Evolutionary conservation across 2,329 filamentous ascomycete genomes (phyloP), one percentile per base, ranked within the genome.

Genomic region (Fusarium equiseti): DNA sequence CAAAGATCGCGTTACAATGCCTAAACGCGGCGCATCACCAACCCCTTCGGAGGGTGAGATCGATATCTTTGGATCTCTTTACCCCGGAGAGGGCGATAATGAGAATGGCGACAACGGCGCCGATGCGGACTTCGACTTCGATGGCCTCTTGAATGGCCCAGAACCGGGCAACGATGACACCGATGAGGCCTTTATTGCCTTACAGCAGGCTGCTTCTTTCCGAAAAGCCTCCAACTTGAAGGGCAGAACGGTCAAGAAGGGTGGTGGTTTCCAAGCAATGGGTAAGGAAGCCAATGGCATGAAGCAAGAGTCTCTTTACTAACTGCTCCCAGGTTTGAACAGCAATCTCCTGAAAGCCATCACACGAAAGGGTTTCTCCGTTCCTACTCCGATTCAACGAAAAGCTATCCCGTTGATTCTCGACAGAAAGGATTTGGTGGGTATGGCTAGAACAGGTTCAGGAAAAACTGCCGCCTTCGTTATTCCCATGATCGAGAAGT

Each of bases 381-480:
- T 98, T 5, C 97, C 97, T 6, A 99, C 96, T 0, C 96, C 96
- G 0, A 99, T 99, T 80, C 96, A 99, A 83, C 90, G 96, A 73
- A 98, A 98, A 82, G 93, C 96, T 3, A 97, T 99, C 50, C 97
- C 96, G 6, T 85, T 98, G 59, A 90, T 99, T 59, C 85, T 98
- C 74, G 92, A 97, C 67, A 89, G 92, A 57, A 93, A 94, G 81
- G 96, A 99, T 86, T 93, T 98, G n/a, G 95, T 99, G 26, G 97
- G 95, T 72, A 99, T 99, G 96, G 96, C 96, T 10, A 88, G 97
- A 72, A 99, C 97, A n/a, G 96, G 96, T 79, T 98, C 95, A 22
- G 96, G 96, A 83, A 99, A 99, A 85, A 99, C 97, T 2, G 96
- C 95, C 2, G 96, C 96, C 24, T 99, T 99, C 80, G 94, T 98